Evolutionary conservation across 768 basidiomycete species (phyloP).

Genomic region (Leccinum barrowsii): DNA sequence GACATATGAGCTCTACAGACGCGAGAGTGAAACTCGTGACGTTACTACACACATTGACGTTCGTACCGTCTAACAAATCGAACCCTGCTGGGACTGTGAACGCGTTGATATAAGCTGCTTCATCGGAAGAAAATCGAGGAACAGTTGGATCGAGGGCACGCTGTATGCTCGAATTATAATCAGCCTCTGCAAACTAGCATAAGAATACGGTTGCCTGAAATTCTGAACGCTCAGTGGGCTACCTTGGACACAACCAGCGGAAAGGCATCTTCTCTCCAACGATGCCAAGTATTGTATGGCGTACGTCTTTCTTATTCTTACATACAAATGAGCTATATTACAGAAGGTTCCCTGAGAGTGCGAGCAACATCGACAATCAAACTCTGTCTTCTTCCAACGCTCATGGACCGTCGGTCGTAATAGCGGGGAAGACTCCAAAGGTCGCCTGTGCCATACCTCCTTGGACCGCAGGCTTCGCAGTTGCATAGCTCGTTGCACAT

Average conservation of each 20-base stretch:
- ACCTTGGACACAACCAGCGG: not conserved
- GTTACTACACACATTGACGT: slow-evolving; percentile 52
- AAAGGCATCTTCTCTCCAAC: not conserved
- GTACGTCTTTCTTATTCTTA: not conserved
- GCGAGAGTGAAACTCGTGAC: not conserved
- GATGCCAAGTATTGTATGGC: not conserved
- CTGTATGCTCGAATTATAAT: not conserved
- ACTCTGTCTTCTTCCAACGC: not conserved
- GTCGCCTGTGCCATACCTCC: slow-evolving; percentile 1
- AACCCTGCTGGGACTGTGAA: slow-evolving; percentile 59
- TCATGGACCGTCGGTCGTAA: not conserved
- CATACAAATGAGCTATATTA: not conserved
- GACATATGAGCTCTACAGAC: not conserved
- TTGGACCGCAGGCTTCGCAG: not conserved
- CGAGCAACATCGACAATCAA: not conserved
- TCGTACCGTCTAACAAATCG: slow-evolving; percentile 42
- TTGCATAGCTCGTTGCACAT: slow-evolving; percentile 8
- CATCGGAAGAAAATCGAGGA: not conserved
- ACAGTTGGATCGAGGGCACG: not conserved
- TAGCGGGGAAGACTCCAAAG: slow-evolving; percentile 1
- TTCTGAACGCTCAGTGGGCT: too few species aligned
- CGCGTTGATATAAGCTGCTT: slow-evolving; percentile 17
- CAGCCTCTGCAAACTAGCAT: not conserved
- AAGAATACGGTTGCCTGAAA: not conserved
- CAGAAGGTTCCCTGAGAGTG: not conserved